These are phyloP conservation scores for Diaporthe sp. DNA, from an alignment of 2,329 filamentous ascomycete genomes.

Conservation along the genomic window DNA sequence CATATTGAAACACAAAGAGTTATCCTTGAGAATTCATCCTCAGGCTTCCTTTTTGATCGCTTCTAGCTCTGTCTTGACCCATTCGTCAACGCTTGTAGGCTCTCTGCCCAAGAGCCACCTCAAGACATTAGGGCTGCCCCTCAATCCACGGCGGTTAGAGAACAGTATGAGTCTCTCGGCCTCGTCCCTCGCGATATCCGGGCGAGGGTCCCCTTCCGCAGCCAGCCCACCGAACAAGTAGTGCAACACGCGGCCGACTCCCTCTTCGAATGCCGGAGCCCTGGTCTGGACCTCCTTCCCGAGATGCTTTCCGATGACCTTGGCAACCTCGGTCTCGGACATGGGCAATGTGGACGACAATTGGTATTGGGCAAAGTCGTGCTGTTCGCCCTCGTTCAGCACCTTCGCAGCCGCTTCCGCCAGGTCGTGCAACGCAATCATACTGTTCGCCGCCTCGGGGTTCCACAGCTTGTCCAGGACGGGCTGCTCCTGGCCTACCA, in stretches of 20 bases:
- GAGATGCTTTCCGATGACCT: slow-evolving; percentile 27
- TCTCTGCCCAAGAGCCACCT: slow-evolving; percentile 46
- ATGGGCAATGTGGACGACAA: slow-evolving; percentile 41
- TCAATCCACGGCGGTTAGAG: slow-evolving; percentile 45
- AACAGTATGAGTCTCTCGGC: slow-evolving; percentile 45
- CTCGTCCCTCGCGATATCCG: slow-evolving; percentile 43
- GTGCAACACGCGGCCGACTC: not conserved
- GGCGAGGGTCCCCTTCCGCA: slow-evolving; percentile 34
- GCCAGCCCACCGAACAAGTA: not conserved
- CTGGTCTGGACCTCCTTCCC: slow-evolving; percentile 19
- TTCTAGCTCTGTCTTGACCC: slow-evolving; percentile 2
- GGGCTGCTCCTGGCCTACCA: slow-evolving; percentile 24
- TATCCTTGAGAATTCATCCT: not conserved
- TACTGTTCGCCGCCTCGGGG: slow-evolving; percentile 37
- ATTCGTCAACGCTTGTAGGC: slow-evolving; percentile 41
- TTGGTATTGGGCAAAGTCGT: slow-evolving; percentile 44
- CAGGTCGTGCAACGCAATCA: slow-evolving; percentile 43
- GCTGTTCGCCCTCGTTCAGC: slow-evolving; percentile 41
- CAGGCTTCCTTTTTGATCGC: not conserved
- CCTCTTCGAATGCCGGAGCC: not conserved
- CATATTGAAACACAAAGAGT: too few relatives aligned
- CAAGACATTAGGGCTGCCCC: slow-evolving; percentile 46
- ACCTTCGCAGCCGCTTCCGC: slow-evolving; percentile 42
- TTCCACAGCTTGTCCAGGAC: slow-evolving; percentile 32
- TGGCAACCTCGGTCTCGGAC: slow-evolving; percentile 36